phyloP scores from a whole-genome alignment of 106 monocot genomes.

The Cymbidium sinense region DNA sequence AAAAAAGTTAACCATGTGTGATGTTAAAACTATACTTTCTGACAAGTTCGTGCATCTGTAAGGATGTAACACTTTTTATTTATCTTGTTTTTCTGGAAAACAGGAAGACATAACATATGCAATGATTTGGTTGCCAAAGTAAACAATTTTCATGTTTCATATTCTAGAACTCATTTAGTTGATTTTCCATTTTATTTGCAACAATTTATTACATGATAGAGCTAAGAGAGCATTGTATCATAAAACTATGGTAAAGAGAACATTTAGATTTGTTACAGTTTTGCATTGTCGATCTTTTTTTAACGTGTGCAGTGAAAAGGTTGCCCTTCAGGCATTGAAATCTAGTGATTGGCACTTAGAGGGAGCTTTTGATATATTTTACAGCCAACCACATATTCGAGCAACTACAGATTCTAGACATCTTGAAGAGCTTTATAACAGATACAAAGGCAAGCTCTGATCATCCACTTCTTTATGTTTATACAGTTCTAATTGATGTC shows the following conservation, averaged over 20 bases:
- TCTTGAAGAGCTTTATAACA: constrained; percentile 73
- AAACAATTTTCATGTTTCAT: background rate
- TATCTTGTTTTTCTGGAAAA: background rate
- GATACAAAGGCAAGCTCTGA: constrained; percentile 77
- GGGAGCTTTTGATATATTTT: constrained; percentile 92
- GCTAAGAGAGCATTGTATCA: background rate
- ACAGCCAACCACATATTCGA: constrained; percentile 87
- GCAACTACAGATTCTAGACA: constrained; percentile 62
- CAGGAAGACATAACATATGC: background rate
- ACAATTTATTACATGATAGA: background rate
- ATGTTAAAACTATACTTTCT: constrained; percentile 2
- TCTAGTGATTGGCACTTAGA: constrained; percentile 96
- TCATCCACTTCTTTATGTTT: background rate
- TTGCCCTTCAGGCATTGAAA: constrained; percentile 83
- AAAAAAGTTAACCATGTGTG: background rate
- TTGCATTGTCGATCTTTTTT: background rate
- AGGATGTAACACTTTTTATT: background rate
- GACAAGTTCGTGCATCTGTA: background rate
- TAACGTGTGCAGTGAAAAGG: constrained; percentile 68
- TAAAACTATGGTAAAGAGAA: background rate
- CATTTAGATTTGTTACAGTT: background rate
- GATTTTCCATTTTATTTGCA: background rate
- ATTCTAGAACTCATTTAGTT: background rate
- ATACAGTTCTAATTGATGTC: background rate
- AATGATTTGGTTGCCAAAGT: background rate